Evolutionary conservation across 768 basidiomycete species (phyloP).

Genomic region (Dacryopinax primogenitus): DNA sequence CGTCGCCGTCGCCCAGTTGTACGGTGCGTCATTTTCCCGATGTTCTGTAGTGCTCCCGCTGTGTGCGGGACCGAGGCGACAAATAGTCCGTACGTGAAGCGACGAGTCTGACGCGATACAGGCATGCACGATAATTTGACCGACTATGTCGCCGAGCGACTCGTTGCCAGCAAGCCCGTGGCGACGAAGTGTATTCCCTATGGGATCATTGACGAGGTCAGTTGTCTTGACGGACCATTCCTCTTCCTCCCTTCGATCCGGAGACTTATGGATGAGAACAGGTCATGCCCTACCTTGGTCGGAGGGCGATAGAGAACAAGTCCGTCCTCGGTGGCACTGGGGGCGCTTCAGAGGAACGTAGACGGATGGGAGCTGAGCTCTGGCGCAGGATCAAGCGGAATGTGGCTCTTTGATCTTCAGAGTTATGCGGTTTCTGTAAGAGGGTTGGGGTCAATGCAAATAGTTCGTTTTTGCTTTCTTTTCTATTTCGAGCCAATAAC

Average conservation of each 20-base stretch:
- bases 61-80: too few species aligned
- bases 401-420: neutral
- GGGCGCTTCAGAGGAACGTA: constrained; percentile 49
- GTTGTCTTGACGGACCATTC: neutral
- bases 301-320: constrained; percentile 89
- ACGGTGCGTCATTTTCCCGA: constrained; percentile 39
- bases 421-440: neutral
- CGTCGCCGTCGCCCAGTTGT: constrained; percentile 67
- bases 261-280: constrained; percentile 22
- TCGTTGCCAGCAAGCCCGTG: constrained; percentile 44
- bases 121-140: constrained; percentile 82
- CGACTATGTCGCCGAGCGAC: constrained; percentile 48
- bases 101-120: too few species aligned
- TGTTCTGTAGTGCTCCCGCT: neutral
- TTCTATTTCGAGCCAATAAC: too few species aligned
- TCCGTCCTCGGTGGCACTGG: constrained; percentile 51
- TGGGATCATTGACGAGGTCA: constrained; percentile 16
- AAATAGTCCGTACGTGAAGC: too few species aligned
- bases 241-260: neutral
- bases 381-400: constrained; percentile 26
- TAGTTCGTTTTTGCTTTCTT: too few species aligned
- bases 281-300: constrained; percentile 82
- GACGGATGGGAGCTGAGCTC: constrained; percentile 43
- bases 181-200: constrained; percentile 51
- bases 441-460: neutral